A percentile compares a stretch with the other conserved stretches of the same genome.
Evolutionary conservation across 768 basidiomycete genomes (phyloP).

Genomic region (Pleurotus djamor): DNA sequence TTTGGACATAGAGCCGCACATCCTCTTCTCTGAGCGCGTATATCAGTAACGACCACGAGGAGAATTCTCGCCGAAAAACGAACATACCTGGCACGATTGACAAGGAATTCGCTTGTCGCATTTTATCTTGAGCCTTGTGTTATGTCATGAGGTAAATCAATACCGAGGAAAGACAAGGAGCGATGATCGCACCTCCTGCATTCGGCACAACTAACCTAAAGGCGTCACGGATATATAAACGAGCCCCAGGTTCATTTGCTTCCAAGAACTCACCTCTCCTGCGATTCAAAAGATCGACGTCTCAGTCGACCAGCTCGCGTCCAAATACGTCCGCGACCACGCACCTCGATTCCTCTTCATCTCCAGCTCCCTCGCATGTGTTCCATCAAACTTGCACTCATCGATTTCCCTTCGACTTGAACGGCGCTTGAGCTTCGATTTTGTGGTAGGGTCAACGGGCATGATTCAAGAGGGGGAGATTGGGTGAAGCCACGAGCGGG

Average conservation of each 20-base stretch:
- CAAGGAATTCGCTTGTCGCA: slow-evolving; percentile 83
- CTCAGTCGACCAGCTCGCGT: slow-evolving; percentile 9
- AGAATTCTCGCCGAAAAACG: neutral
- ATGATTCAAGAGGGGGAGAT: slow-evolving; percentile 23
- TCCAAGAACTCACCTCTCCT: slow-evolving; percentile 16
- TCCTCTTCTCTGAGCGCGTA: slow-evolving; percentile 49
- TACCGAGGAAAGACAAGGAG: slow-evolving; percentile 14
- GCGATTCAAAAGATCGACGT: slow-evolving; percentile 17
- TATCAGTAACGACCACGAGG: slow-evolving; percentile 7
- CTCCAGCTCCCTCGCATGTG: slow-evolving; percentile 66
- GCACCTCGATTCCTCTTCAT: slow-evolving; percentile 67
- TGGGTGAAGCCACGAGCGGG: neutral
- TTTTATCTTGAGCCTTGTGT: slow-evolving; percentile 66
- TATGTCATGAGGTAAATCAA: slow-evolving; percentile 15
- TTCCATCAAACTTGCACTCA: slow-evolving; percentile 47
- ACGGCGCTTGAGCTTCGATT: slow-evolving; percentile 48
- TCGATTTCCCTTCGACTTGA: slow-evolving; percentile 47
- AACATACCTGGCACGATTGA: slow-evolving; percentile 66
- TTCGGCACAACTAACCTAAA: slow-evolving; percentile 75
- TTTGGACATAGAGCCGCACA: slow-evolving; percentile 73
- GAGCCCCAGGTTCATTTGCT: neutral
- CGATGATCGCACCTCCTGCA: slow-evolving; percentile 71
- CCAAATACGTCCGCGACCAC: slow-evolving; percentile 8
- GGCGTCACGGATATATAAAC: neutral
- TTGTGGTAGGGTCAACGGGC: slow-evolving; percentile 52